These are phyloP conservation scores for Leccinum variicolor DNA, from an alignment of 768 basidiomycete genomes.

Conservation along the genomic window DNA sequence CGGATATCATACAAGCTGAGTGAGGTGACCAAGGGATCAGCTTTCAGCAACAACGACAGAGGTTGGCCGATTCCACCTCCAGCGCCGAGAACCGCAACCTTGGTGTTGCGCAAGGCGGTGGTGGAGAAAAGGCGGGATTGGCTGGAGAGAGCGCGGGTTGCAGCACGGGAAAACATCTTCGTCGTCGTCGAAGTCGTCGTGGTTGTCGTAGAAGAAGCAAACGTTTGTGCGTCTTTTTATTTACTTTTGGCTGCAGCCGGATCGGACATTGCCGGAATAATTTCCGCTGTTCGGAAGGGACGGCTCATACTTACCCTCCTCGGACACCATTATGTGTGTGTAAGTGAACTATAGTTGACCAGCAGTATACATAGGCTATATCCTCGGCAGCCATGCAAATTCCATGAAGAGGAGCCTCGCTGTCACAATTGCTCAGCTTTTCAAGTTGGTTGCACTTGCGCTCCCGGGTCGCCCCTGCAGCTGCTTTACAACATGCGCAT, in stretches of 20 bases:
- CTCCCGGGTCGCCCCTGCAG: neutral
- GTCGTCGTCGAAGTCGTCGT: slow-evolving; percentile 18
- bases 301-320: too few relatives aligned
- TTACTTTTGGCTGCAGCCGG: slow-evolving; percentile 7
- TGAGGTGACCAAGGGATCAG: slow-evolving; percentile 82
- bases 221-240: neutral
- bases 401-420: too few relatives aligned
- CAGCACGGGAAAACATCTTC: slow-evolving; percentile 66
- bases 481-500: neutral
- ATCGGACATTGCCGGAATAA: slow-evolving; percentile 14
- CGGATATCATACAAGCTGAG: slow-evolving; percentile 54
- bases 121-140: slow-evolving; percentile 74
- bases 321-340: neutral
- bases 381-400: too few relatives aligned
- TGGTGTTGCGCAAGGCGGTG: slow-evolving; percentile 65
- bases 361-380: too few relatives aligned
- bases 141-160: slow-evolving; percentile 52
- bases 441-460: neutral
- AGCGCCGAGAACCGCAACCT: slow-evolving; percentile 96
- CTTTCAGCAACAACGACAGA: slow-evolving; percentile 84
- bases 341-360: neutral
- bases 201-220: slow-evolving; percentile 9
- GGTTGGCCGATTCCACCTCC: slow-evolving; percentile 99
- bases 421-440: neutral
- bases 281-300: neutral